A percentile compares a stretch with the other conserved stretches of the same genome.
phyloP scores from a whole-genome alignment of 257 asterid genomes.

The Schizonepeta tenuifolia region DNA sequence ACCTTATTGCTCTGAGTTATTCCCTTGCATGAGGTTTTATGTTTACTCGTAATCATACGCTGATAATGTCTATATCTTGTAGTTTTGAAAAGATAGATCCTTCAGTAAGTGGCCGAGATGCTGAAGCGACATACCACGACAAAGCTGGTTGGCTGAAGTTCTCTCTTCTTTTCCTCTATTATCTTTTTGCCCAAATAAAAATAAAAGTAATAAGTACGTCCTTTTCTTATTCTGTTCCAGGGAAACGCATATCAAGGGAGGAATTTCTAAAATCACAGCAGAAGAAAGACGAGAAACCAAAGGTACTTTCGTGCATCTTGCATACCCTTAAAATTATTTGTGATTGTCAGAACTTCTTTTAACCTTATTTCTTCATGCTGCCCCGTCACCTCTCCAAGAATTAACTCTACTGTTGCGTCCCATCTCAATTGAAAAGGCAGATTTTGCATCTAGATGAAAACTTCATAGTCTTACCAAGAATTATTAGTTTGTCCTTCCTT shows the following conservation, averaged over 20 bases:
- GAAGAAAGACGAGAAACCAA: slow-evolving; percentile 92
- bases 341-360: background rate
- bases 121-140: slow-evolving; percentile 79
- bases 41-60: slow-evolving; percentile 21
- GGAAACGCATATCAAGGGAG: slow-evolving; percentile 80
- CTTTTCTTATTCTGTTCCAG: slow-evolving; percentile 46
- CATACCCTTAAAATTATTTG: slow-evolving; percentile 6
- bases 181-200: slow-evolving; percentile 2
- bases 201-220: background rate
- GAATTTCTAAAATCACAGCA: slow-evolving; percentile 60
- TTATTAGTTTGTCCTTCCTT: background rate
- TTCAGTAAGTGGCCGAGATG: slow-evolving; percentile 74
- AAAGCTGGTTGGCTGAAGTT: slow-evolving; percentile 66
- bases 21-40: slow-evolving; percentile 4
- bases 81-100: slow-evolving; percentile 86
- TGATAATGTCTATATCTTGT: slow-evolving; percentile 20
- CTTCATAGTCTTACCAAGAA: background rate
- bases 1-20: slow-evolving; percentile 24
- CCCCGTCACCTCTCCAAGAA: background rate
- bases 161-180: background rate
- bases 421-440: background rate
- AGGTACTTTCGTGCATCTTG: slow-evolving; percentile 49
- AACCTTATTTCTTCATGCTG: background rate
- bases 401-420: background rate
- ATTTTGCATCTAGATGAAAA: background rate